Evolutionary conservation across 2,329 filamentous ascomycete species (phyloP).

Genomic region (Lachnellula willkommii): DNA sequence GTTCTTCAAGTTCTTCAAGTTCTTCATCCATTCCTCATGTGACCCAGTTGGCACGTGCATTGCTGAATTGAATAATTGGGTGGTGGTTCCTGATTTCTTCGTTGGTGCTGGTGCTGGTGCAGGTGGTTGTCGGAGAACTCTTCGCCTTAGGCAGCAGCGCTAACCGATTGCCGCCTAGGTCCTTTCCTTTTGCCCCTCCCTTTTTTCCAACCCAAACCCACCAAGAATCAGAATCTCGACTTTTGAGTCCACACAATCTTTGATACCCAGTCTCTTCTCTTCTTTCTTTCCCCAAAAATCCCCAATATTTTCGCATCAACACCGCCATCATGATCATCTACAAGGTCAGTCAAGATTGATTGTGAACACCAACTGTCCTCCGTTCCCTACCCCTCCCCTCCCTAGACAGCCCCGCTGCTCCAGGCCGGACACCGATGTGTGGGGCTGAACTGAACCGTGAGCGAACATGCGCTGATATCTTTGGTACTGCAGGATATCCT

Average conservation of each 20-base stretch:
- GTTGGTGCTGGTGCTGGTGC: no score
- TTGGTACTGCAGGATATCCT: conserved; percentile 65
- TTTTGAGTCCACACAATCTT: neutral
- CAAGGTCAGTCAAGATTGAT: conserved; percentile 39
- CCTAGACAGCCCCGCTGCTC: neutral
- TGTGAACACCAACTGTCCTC: neutral
- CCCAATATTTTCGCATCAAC: conserved; percentile 1
- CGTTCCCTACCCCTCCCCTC: neutral
- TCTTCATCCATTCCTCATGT: no score
- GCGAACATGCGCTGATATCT: conserved; percentile 11
- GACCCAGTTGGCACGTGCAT: no score
- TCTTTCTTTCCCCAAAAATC: neutral
- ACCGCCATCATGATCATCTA: conserved; percentile 50
- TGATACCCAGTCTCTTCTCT: conserved; percentile 7
- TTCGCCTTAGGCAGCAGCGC: conserved; percentile 4
- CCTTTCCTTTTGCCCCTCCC: conserved; percentile 14
- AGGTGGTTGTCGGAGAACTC: neutral
- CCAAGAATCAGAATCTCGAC: conserved; percentile 1
- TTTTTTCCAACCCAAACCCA: conserved; percentile 20
- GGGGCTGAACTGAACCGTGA: neutral
- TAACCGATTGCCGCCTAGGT: conserved; percentile 1
- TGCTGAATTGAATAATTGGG: neutral
- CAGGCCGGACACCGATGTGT: neutral
- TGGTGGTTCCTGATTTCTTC: neutral
- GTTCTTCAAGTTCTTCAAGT: no score